Conservation (phyloP, 352 stramenopile genomes). For the Globisporangium nodosum region DNA sequence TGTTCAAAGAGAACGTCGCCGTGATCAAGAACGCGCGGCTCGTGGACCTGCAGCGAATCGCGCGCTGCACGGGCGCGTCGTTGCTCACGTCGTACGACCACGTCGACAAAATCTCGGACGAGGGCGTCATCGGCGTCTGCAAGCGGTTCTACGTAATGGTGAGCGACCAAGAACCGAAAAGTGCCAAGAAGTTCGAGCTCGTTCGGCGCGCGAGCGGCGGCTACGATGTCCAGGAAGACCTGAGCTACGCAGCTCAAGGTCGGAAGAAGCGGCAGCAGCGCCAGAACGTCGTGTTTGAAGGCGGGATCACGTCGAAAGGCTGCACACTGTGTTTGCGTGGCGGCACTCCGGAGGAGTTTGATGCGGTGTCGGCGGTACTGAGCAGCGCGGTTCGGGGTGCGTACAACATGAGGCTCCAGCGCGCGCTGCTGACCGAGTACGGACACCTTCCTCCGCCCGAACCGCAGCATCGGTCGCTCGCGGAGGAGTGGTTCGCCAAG, state of each 20-base stretch:
- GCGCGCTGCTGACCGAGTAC: constrained; percentile 45
- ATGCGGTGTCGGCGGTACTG: constrained; percentile 61
- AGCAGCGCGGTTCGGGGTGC: constrained; percentile 53
- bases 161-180: constrained; percentile 73
- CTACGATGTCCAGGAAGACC: constrained; percentile 12
- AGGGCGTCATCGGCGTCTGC: constrained; percentile 71
- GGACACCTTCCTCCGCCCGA: constrained; percentile 54
- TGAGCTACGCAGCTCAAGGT: constrained; percentile 2
- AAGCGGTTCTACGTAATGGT: constrained; percentile 82
- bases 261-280: constrained; percentile 58
- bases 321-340: constrained; percentile 82
- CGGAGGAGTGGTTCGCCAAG: constrained; percentile 79
- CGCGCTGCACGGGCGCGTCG: constrained; percentile 67
- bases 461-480: constrained; percentile 52
- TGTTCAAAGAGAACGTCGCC: constrained; percentile 72
- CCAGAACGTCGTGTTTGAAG: constrained; percentile 87
- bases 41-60: constrained; percentile 74
- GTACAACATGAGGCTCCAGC: constrained; percentile 82
- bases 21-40: constrained; percentile 84
- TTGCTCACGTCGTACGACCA: constrained; percentile 83
- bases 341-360: constrained; percentile 52
- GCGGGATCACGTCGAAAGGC: constrained; percentile 58
- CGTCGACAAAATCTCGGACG: constrained; percentile 82
- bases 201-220: constrained; percentile 23
- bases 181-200: constrained; percentile 47